Conservation (phyloP, 2,329 filamentous ascomycete genomes). For the Penicillium paneum region DNA sequence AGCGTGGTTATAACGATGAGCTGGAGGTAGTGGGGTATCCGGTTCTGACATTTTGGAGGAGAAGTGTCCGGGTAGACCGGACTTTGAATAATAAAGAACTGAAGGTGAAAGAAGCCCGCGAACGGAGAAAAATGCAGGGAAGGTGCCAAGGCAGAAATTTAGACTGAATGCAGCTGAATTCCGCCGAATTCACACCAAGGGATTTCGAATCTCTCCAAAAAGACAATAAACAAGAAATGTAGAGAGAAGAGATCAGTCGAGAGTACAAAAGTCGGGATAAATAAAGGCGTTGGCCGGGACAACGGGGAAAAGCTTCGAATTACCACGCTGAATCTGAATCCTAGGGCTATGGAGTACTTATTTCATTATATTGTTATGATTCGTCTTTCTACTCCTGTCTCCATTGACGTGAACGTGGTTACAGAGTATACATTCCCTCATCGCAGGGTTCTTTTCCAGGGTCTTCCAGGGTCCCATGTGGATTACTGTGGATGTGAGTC, state of each 20-base stretch:
- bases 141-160: background rate
- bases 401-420: background rate
- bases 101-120: background rate
- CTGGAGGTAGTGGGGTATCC: conserved; percentile 17
- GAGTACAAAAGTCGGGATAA: background rate
- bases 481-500: background rate
- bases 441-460: background rate
- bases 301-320: conserved; percentile 2
- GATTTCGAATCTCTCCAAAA: background rate
- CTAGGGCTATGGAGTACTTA: too few relatives aligned
- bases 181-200: background rate
- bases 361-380: too few relatives aligned
- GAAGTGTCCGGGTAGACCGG: background rate
- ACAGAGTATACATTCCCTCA: background rate
- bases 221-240: background rate
- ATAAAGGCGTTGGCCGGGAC: conserved; percentile 16
- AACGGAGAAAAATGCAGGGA: conserved; percentile 1
- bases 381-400: background rate
- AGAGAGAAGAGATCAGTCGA: background rate
- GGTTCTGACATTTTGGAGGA: background rate
- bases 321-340: background rate
- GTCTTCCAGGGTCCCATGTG: background rate
- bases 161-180: background rate
- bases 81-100: background rate
- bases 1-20: conserved; percentile 27